Evolutionary conservation across 2,329 filamentous ascomycete species (phyloP).

Genomic region (Colletotrichum karsti): DNA sequence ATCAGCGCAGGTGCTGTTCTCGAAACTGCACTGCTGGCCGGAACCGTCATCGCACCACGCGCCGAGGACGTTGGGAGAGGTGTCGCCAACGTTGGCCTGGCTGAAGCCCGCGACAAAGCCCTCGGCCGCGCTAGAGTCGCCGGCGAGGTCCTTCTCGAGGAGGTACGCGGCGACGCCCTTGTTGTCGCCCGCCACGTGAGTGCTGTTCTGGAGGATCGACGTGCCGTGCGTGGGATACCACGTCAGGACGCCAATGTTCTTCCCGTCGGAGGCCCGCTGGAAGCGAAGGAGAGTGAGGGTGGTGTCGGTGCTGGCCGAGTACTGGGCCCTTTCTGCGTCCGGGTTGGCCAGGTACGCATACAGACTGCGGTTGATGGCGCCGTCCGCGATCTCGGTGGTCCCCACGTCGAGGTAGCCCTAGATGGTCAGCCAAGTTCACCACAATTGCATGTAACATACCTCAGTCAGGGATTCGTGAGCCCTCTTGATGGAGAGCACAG

Average conservation of each 20-base stretch:
- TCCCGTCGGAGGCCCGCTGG: slow-evolving; percentile 75
- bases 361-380: slow-evolving; percentile 89
- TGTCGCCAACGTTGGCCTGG: slow-evolving; percentile 91
- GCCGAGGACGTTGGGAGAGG: slow-evolving; percentile 86
- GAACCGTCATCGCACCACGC: slow-evolving; percentile 91
- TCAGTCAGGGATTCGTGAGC: slow-evolving; percentile 77
- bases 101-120: slow-evolving; percentile 92
- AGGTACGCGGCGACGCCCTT: slow-evolving; percentile 91
- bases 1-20: slow-evolving; percentile 84
- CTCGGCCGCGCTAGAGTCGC: slow-evolving; percentile 63
- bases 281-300: slow-evolving; percentile 82
- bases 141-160: slow-evolving; percentile 75
- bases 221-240: slow-evolving; percentile 96
- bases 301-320: slow-evolving; percentile 63
- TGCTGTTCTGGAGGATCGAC: slow-evolving; percentile 91
- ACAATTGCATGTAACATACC: slow-evolving; percentile 33
- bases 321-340: slow-evolving; percentile 74
- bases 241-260: slow-evolving; percentile 82
- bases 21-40: slow-evolving; percentile 74
- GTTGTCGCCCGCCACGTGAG: slow-evolving; percentile 91
- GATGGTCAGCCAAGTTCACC: background rate
- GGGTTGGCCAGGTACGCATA: slow-evolving; percentile 92
- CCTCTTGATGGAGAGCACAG: slow-evolving; percentile 80
- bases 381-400: slow-evolving; percentile 73
- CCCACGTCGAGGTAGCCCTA: slow-evolving; percentile 76